Conservation (phyloP, 2,329 filamentous ascomycete genomes). For the Aspergillus eucalypticola region DNA sequence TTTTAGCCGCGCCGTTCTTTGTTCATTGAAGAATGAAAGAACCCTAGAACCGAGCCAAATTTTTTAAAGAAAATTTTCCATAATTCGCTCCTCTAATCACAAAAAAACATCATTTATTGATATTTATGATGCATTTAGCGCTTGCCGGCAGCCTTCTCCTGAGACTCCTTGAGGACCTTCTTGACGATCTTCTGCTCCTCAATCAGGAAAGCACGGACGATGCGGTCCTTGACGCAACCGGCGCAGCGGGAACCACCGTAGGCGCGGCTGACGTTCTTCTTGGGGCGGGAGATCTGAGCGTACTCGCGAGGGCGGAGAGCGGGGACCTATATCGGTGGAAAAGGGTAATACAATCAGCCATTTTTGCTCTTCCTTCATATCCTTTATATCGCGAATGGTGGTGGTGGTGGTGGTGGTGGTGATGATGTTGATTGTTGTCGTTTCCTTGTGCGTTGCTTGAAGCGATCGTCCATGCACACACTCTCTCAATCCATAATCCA, state of each 20-base stretch:
- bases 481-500: constrained; percentile 15
- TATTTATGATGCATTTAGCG: constrained; percentile 41
- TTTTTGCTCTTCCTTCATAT: not conserved
- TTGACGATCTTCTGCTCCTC: constrained; percentile 99
- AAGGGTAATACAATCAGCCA: constrained; percentile 14
- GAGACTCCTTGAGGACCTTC: constrained; percentile 99
- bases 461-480: constrained; percentile 14
- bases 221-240: constrained; percentile 97
- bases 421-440: constrained; percentile 13
- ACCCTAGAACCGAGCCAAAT: constrained; percentile 34
- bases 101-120: constrained; percentile 34
- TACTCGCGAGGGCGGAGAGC: constrained; percentile 99
- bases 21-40: constrained; percentile 33
- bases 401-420: too few species aligned
- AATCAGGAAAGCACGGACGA: constrained; percentile 97
- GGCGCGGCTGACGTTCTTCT: constrained; percentile 98
- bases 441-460: constrained; percentile 5
- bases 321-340: constrained; percentile 64
- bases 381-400: too few species aligned
- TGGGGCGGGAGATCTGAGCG: constrained; percentile 91
- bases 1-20: constrained; percentile 29
- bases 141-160: constrained; percentile 63
- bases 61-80: constrained; percentile 29
- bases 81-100: constrained; percentile 39
- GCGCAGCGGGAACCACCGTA: constrained; percentile 98